Base-by-base conservation (phyloP, 192 early-diverging fungal species). In the Backusella parvicylindrica region DNA sequence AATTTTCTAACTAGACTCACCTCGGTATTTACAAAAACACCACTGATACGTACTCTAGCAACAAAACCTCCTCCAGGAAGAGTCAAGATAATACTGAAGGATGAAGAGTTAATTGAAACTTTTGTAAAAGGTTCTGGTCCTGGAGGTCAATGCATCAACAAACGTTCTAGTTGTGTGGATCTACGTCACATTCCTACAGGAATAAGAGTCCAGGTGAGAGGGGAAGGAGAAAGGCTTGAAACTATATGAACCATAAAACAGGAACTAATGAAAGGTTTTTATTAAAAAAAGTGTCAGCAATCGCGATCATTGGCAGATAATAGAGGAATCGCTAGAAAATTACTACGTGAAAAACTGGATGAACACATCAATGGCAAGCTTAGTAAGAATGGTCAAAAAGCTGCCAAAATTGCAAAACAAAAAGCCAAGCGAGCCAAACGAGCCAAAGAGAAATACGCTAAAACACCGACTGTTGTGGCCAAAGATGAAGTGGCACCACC, bases 141-240 rank as follows among this genome's bases (percentile, higher is more conserved):
- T 65, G 93, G 93, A 36, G 93, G 93, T 0, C 93, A 94, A 75
- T 92, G 92, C 75, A 86, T 94, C 47, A 94, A 94, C 82, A 94
- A 92, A 70, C 89, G 91, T 6, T 89, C 86, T 64, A 91, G 84
- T 64, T 92, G 92, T 68, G 92, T 93, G 2, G 89, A 92, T 71
- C 80, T 95, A 7, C 78, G 84, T 47, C 93, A 95, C 84, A 83
- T 84, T 33, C 92, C 92, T 15, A 95, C 93, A 0, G 88, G 87
- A 26, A 89, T 90, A 43, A 75, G 86, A 13, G 84, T 91, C 33
- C 88, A 88, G 73, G 86, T 82, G 74, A 77, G 30, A 37, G 30
- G 7, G 32, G n/a, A n/a, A n/a, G n/a, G n/a, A n/a, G n/a, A n/a
- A 31, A 23, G 3, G 35, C 40, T 41, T 41, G 12, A 21, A 67